phyloP scores from a whole-genome alignment of 306 rosid species.

The Casuarina equisetifolia region DNA sequence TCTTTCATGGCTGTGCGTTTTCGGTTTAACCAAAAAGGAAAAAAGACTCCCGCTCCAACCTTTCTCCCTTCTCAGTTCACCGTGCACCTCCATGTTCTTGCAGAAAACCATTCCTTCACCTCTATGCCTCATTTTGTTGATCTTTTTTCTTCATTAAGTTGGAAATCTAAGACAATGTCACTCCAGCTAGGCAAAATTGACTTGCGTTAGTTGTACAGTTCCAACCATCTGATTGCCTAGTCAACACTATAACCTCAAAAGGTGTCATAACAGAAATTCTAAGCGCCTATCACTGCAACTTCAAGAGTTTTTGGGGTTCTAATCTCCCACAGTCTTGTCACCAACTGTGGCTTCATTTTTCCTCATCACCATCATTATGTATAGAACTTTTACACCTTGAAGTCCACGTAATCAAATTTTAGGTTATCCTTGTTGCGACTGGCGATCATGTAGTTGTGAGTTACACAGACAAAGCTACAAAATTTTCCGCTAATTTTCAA shows the following conservation, averaged over 20 bases:
- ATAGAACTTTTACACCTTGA: too few relatives aligned
- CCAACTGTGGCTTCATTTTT: neutral
- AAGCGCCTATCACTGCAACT: too few relatives aligned
- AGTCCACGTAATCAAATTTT: neutral
- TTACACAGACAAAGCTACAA: neutral
- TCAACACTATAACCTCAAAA: neutral
- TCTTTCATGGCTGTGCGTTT: neutral
- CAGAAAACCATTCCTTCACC: neutral
- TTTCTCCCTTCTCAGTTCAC: neutral
- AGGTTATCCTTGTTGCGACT: neutral
- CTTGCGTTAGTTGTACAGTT: neutral
- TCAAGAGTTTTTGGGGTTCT: neutral
- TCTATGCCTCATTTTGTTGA: neutral
- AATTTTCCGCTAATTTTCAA: neutral
- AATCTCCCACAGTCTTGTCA: neutral
- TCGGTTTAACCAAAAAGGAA: neutral
- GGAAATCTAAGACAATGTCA: neutral
- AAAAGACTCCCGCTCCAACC: neutral
- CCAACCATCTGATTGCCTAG: neutral
- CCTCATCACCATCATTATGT: neutral
- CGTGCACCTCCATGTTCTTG: neutral
- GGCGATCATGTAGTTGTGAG: neutral
- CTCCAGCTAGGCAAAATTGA: neutral
- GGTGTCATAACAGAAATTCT: neutral
- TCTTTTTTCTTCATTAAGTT: neutral